Evolutionary conservation across 306 rosid species (phyloP), one percentile per base, ranked within the genome.

Genomic region (Lotus japonicus): DNA sequence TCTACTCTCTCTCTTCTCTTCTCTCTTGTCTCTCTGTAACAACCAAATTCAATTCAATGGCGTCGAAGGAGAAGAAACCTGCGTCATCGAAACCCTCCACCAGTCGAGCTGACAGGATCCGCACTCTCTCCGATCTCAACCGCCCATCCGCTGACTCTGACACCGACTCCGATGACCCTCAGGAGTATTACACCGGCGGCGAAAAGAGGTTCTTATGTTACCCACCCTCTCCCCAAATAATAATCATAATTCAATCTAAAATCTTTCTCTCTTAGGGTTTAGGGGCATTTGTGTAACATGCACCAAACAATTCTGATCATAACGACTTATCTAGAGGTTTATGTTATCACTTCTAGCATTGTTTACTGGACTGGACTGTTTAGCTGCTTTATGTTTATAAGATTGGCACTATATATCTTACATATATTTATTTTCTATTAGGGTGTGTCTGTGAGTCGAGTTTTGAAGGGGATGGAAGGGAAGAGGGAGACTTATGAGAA

Each of bases 111-210:
- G 89, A 89, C 13, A 83, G 86, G 36, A 76, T 89, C 16, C 91
- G 91, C 16, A 89, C 96, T 4, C 96, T 89, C 49, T 79, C 96
- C 67, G 96, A 89, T 85, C 94, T 89, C 9, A 83, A 87, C 66
- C 87, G 87, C 0, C 87, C 71, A 4, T 61, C 88, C 0, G 82
- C 80, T 8, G 89, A 87, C 64, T 84, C 94, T 1, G 87, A 81
- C 65, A 78, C 77, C 70, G 96, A 89, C 73, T 85, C 94, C 59
- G 96, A 87, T 68, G 77, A 75, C 13, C 94, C 89, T 48, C 94
- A 78, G 66, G 96, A 87, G 86, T 85, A 87, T 53, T 89, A 89
- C 66, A 87, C 96, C 3, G 96, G 96, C 46, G 94, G 94, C 50
- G 94, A 85, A 78, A 89, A 89, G 73, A 89, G 96, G 96, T 89